Evolutionary conservation across 805 yeast species (phyloP).

Genomic region (Candida nemodendra): DNA sequence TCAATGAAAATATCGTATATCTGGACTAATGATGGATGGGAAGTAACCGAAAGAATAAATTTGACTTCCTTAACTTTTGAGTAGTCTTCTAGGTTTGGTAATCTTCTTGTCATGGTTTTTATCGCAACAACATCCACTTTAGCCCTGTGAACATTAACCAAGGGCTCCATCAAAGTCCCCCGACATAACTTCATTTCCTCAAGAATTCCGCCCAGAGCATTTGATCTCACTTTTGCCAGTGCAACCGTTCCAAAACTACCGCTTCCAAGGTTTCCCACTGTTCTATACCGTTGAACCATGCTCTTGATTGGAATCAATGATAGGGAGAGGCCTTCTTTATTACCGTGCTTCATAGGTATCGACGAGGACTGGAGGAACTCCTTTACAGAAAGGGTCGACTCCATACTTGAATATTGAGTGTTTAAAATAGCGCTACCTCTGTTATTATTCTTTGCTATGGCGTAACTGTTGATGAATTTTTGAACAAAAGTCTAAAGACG

Average conservation of each 20-base stretch:
- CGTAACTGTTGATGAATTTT: too few species aligned
- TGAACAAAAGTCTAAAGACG: too few species aligned
- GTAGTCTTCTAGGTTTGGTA: conserved; percentile 54
- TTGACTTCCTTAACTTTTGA: conserved; percentile 61
- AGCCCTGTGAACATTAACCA: conserved; percentile 17
- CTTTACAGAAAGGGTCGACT: conserved; percentile 13
- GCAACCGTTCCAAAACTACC: conserved; percentile 77
- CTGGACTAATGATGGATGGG: conserved; percentile 71
- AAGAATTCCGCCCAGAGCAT: conserved; percentile 11
- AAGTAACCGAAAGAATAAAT: conserved; percentile 64
- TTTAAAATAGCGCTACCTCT: too few species aligned
- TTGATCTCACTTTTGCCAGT: conserved; percentile 50
- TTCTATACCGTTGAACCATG: conserved; percentile 43
- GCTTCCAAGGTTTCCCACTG: conserved; percentile 57
- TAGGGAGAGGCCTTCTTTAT: conserved; percentile 4
- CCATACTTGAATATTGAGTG: conserved; percentile 15
- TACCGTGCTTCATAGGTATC: conserved; percentile 6
- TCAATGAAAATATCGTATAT: conserved; percentile 81
- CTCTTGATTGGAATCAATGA: conserved; percentile 40
- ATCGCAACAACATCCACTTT: conserved; percentile 60
- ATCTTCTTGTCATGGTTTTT: conserved; percentile 66
- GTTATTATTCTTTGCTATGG: too few species aligned
- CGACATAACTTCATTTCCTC: conserved; percentile 24
- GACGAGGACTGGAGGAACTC: conserved; percentile 14
- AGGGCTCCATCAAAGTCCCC: conserved; percentile 55